phyloP scores from a whole-genome alignment of 1,284 basidiomycete species.

The Ceratobasidium papillatum region DNA sequence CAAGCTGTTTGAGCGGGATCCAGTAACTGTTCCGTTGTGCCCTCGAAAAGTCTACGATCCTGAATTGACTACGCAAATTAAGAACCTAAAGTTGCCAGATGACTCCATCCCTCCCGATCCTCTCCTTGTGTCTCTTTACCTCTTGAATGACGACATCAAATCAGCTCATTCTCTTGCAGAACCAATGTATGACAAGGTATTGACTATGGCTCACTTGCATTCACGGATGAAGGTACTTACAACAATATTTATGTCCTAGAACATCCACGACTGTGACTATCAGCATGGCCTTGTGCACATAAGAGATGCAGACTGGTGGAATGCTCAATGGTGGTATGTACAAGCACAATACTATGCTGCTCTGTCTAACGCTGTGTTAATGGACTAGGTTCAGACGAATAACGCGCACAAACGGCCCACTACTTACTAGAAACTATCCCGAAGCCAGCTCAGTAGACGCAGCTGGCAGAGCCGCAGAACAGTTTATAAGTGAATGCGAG shows the following conservation, averaged over 20 bases:
- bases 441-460: background rate
- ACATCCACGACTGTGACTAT: conserved; percentile 29
- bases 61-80: conserved; percentile 20
- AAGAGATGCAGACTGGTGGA: conserved; percentile 31
- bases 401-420: background rate
- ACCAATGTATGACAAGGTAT: conserved; percentile 17
- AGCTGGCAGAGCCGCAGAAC: conserved; percentile 12
- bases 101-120: background rate
- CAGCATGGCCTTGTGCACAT: conserved; percentile 27
- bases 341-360: no score
- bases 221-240: background rate
- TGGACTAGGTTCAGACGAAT: conserved; percentile 23
- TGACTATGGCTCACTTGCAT: background rate
- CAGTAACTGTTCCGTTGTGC: background rate
- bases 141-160: conserved; percentile 31
- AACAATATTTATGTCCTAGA: background rate
- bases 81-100: conserved; percentile 8
- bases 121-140: conserved; percentile 1
- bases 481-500: conserved; percentile 17
- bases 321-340: conserved; percentile 31
- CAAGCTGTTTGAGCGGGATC: conserved; percentile 30
- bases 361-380: background rate
- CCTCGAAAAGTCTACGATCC: background rate
- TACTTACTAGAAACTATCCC: conserved; percentile 20
- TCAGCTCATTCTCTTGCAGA: conserved; percentile 29